Conservation (phyloP, 169 alveolate genomes). For the Plasmodium vivax region DNA sequence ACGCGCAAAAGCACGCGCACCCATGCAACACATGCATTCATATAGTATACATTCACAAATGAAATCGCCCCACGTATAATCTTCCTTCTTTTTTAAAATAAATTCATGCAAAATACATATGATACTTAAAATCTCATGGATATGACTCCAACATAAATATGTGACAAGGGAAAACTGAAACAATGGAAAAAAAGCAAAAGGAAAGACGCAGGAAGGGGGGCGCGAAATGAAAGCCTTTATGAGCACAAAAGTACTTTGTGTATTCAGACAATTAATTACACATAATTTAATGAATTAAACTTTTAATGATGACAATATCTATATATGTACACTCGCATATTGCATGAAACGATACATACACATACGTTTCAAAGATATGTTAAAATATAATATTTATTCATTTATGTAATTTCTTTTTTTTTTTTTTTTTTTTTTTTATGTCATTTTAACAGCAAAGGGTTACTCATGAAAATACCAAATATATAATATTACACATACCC, state of each 20-base stretch:
- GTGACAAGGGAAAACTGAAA: slow-evolving; percentile 7
- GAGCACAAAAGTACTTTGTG: background rate
- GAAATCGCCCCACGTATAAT: background rate
- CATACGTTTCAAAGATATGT: background rate
- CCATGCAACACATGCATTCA: background rate
- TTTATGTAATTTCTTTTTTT: background rate
- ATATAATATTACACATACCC: background rate
- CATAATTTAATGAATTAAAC: slow-evolving; percentile 7
- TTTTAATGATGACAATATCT: background rate
- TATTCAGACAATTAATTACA: slow-evolving; percentile 21
- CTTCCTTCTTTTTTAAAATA: background rate
- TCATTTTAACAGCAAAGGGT: background rate
- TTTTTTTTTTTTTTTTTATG: background rate
- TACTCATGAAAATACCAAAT: background rate
- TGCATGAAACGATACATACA: background rate
- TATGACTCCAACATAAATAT: background rate
- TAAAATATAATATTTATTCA: background rate
- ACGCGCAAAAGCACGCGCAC: background rate
- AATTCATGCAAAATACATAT: background rate
- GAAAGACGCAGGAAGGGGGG: background rate
- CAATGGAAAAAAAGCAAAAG: slow-evolving; percentile 14
- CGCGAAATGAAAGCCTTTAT: slow-evolving; percentile 16
- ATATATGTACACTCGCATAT: background rate
- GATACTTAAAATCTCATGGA: slow-evolving; percentile 18
- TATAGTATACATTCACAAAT: background rate